Base-by-base conservation (phyloP, 371 early-diverging fungal genomes). In the Rhizopus stolonifer region DNA sequence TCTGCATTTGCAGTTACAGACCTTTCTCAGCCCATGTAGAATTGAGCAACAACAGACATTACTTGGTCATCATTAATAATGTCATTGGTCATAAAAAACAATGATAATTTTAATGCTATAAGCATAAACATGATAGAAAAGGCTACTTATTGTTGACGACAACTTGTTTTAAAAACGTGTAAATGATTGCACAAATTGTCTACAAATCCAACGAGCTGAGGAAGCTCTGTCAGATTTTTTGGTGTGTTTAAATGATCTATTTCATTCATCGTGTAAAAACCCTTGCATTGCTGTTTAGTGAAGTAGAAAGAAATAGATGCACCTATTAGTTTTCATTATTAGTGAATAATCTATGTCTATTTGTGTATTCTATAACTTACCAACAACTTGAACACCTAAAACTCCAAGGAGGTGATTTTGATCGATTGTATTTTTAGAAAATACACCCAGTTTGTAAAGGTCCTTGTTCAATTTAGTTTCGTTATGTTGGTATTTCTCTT, bases 1-100 rank as follows among this genome's bases (percentile, higher is more conserved):
- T 42, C 5, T 4, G 21, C 42, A 42, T 21, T 42, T 42, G 11
- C 42, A 42, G 42, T 42, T 42, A 42, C 13, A 42, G 9, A 42
- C 11, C 42, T 42, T 42, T 42, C 42, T 42, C 42, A 42, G 7
- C 15, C 42, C 42, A 42, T 42, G 21, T 42, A 21, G 21, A 11
- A 42, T 42, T 42, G 42, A 23, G 74, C 76, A 18, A 91, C 82
- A 3, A 86, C 81, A 54, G 91, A 91, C 21, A 87, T 61, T 5
- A 56, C 42, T 36, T 73, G 56, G 5, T 80, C 81, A 46, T 86
- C 74, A 24, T 86, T 81, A 17, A 74, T 56, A 14, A 91, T 21
- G 56, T 85, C 88, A 40, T 82, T 76, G 29, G 29, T 29, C 29
- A 68, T 90, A 92, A 29, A 29, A 29, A 29, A 29, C 10, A 10